These are phyloP conservation scores for Paradendryphiella salina DNA, from an alignment of 2,329 filamentous ascomycete genomes.

Conservation along the genomic window DNA sequence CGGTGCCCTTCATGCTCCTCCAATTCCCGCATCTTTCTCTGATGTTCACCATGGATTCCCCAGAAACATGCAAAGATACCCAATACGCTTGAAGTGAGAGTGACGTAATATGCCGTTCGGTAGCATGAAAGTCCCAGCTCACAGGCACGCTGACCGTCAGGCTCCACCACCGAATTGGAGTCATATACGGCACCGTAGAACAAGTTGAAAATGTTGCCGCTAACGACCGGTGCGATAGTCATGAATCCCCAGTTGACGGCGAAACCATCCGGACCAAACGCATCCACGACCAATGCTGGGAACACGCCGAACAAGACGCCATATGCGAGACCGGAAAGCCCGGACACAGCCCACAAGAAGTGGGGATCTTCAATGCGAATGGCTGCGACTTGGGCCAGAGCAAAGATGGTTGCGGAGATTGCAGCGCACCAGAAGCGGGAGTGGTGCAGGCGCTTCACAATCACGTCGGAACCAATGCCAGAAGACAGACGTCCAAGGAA, in stretches of 20 bases:
- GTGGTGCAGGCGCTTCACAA: slow-evolving; percentile 78
- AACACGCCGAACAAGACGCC: slow-evolving; percentile 94
- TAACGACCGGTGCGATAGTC: slow-evolving; percentile 84
- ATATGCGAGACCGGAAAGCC: slow-evolving; percentile 84
- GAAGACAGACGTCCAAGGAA: slow-evolving; percentile 75
- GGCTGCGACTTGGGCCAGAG: slow-evolving; percentile 75
- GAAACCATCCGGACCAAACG: slow-evolving; percentile 85
- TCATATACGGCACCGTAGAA: slow-evolving; percentile 87
- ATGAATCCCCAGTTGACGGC: slow-evolving; percentile 97
- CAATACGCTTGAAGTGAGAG: slow-evolving; percentile 69
- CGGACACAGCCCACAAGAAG: slow-evolving; percentile 75
- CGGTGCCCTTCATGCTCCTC: slow-evolving; percentile 39
- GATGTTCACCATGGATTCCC: slow-evolving; percentile 65
- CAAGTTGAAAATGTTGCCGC: slow-evolving; percentile 89
- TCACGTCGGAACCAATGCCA: slow-evolving; percentile 83
- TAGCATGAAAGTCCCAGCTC: slow-evolving; percentile 80
- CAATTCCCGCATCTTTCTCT: slow-evolving; percentile 36
- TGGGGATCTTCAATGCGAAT: slow-evolving; percentile 76
- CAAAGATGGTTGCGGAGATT: slow-evolving; percentile 75
- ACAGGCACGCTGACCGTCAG: slow-evolving; percentile 73
- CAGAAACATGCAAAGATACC: slow-evolving; percentile 72
- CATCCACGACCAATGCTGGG: slow-evolving; percentile 82
- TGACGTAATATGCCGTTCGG: slow-evolving; percentile 76
- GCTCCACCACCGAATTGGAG: slow-evolving; percentile 69
- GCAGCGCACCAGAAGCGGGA: slow-evolving; percentile 92